Evolutionary conservation across 148 eudicot genomes (phyloP), one percentile per base, ranked within the genome.

Genomic region (Camellia granthamiana): DNA sequence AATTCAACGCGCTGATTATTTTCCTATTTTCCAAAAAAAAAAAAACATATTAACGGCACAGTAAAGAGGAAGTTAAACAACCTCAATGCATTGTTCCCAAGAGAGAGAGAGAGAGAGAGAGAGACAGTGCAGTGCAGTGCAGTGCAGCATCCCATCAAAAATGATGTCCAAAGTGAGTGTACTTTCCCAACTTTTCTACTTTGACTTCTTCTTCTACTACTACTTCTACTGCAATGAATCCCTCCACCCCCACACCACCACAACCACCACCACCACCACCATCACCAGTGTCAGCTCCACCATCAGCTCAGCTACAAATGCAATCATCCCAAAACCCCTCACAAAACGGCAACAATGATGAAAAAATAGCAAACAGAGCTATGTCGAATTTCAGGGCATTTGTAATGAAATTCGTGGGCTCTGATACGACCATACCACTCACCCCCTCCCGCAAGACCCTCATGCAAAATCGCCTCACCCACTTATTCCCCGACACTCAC

Each of bases 321-420:
- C 72, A 43, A 69, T 5, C 52, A 69, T 5, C 52, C 72, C 52
- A 5, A 72, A 52, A 23, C 71, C 49, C 71, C 10, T 7, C 63
- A 2, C 9, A 15, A 6, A 46, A 69, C 23, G 14, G 19, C 9
- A 2, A 74, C 64, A 30, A 56, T 19, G 38, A 2, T 6, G 21
- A 30, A 30, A 30, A 30, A 30, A 30, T 30, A 30, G 38, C 38
- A 30, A 30, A 64, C 59, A 63, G 19, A 77, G 52, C 60, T 46
- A 85, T 89, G 87, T 80, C 86, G 23, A 82, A 81, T 42, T 77
- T 89, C 52, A 80, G 64, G 70, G 83, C 80, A 5, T 75, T 61
- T 52, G 78, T 87, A 2, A 60, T 75, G 54, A 63, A 81, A 52
- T 73, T 89, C 5, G 82, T 84, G 11, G 55, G 46, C 83, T 69